Conservation (phyloP, 1,284 basidiomycete genomes). For the Tremellales sp. region DNA sequence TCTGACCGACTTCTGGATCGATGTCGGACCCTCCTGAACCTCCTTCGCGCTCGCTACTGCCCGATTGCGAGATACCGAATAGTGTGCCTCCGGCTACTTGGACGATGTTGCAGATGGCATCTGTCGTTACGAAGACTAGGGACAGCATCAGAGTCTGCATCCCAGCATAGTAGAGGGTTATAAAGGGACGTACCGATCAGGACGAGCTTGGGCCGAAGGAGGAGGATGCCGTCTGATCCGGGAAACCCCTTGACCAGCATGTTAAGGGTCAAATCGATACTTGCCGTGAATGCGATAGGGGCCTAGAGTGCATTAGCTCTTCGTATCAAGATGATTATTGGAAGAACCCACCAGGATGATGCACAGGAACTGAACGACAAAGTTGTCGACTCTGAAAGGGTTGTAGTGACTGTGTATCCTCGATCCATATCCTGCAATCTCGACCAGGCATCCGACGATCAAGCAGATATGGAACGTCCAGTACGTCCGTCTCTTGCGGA, state of each 20-base stretch:
- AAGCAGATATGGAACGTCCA: slow-evolving; percentile 7
- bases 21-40: slow-evolving; percentile 35
- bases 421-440: slow-evolving; percentile 36
- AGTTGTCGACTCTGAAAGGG: slow-evolving; percentile 25
- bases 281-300: slow-evolving; percentile 47
- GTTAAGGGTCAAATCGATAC: slow-evolving; percentile 42
- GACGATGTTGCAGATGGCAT: slow-evolving; percentile 41
- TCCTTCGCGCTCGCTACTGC: slow-evolving; percentile 14
- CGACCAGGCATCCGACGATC: slow-evolving; percentile 18
- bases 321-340: background rate
- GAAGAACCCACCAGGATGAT: slow-evolving; percentile 45
- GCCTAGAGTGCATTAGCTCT: slow-evolving; percentile 34
- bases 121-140: slow-evolving; percentile 43
- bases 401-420: slow-evolving; percentile 20
- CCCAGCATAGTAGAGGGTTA: background rate
- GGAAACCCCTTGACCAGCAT: slow-evolving; percentile 28
- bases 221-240: slow-evolving; percentile 20
- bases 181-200: slow-evolving; percentile 26
- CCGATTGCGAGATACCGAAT: slow-evolving; percentile 47
- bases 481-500: slow-evolving; percentile 20
- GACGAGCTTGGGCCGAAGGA: slow-evolving; percentile 32
- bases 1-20: background rate
- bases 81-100: slow-evolving; percentile 49
- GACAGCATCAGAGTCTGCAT: background rate
- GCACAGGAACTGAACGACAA: slow-evolving; percentile 46